Conservation (phyloP, 441 rosid genomes). For the Arabidopsis hybrid region DNA sequence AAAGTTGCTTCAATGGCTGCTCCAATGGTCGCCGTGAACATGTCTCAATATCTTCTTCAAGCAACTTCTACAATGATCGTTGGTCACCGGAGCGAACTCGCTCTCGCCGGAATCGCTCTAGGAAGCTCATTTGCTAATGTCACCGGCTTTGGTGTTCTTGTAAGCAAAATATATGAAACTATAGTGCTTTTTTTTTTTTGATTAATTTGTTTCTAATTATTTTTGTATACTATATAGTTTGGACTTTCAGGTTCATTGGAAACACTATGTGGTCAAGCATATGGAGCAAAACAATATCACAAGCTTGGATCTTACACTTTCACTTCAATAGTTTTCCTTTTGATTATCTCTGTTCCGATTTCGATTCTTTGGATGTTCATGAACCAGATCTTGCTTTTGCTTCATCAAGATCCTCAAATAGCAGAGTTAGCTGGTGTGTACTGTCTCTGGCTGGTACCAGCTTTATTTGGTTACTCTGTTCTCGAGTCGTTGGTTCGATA, state of each 20-base stretch:
- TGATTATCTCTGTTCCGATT: conserved; percentile 50
- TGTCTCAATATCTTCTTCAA: conserved; percentile 45
- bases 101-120: conserved; percentile 41
- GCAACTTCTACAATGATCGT: conserved; percentile 44
- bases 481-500: conserved; percentile 55
- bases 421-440: conserved; percentile 54
- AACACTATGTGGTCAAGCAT: conserved; percentile 75
- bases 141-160: conserved; percentile 43
- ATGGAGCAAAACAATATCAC: conserved; percentile 62
- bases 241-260: conserved; percentile 70
- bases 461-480: conserved; percentile 53
- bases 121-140: conserved; percentile 43
- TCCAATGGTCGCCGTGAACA: conserved; percentile 42
- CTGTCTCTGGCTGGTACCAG: conserved; percentile 64
- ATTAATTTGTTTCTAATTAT: background rate
- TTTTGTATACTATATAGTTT: conserved; percentile 42
- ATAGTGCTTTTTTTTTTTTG: background rate
- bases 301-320: conserved; percentile 57
- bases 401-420: conserved; percentile 63
- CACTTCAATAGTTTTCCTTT: conserved; percentile 53
- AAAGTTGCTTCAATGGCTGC: conserved; percentile 46
- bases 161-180: conserved; percentile 10
- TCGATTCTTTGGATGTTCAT: conserved; percentile 60
- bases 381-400: conserved; percentile 48
- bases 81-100: conserved; percentile 35